phyloP scores from a whole-genome alignment of 2,329 filamentous ascomycete species.

The Elsinoe ampelina region DNA sequence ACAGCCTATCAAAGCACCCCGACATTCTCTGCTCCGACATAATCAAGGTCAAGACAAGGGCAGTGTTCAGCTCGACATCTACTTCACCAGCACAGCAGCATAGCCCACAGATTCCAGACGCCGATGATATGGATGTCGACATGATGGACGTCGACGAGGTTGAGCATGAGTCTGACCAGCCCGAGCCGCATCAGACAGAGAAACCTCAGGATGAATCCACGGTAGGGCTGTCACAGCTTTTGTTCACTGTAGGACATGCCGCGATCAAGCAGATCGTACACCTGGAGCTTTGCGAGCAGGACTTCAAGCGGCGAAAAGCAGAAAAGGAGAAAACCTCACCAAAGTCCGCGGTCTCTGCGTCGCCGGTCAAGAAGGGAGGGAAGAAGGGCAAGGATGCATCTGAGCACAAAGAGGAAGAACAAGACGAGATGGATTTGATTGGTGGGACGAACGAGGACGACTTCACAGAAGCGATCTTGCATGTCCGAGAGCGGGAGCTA shows the following conservation, averaged over 20 bases:
- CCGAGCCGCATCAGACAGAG: conserved; percentile 16
- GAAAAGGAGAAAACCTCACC: conserved; percentile 63
- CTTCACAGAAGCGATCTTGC: conserved; percentile 76
- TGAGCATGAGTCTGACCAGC: conserved; percentile 19
- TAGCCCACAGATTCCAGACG: conserved; percentile 20
- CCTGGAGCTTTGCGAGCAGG: conserved; percentile 89
- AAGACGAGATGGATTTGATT: conserved; percentile 90
- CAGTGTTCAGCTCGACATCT: conserved; percentile 60
- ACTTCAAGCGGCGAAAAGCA: conserved; percentile 94
- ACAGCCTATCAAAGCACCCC: conserved; percentile 85
- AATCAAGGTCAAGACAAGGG: conserved; percentile 73
- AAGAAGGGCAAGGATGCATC: conserved; percentile 37
- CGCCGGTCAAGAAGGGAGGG: conserved; percentile 32
- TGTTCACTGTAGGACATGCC: conserved; percentile 93
- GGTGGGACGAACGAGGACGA: conserved; percentile 93
- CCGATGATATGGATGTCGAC: conserved; percentile 29
- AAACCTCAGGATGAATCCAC: conserved; percentile 32
- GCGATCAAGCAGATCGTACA: conserved; percentile 99
- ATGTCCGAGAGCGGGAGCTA: conserved; percentile 76
- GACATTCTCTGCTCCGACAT: conserved; percentile 89
- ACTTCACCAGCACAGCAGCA: conserved; percentile 28
- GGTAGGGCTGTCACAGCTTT: conserved; percentile 72
- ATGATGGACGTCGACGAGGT: conserved; percentile 28
- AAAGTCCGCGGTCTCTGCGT: conserved; percentile 14
- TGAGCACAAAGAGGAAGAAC: conserved; percentile 52